Base-by-base conservation (phyloP, 164 flowering plant genomes). In the Vitis riparia region DNA sequence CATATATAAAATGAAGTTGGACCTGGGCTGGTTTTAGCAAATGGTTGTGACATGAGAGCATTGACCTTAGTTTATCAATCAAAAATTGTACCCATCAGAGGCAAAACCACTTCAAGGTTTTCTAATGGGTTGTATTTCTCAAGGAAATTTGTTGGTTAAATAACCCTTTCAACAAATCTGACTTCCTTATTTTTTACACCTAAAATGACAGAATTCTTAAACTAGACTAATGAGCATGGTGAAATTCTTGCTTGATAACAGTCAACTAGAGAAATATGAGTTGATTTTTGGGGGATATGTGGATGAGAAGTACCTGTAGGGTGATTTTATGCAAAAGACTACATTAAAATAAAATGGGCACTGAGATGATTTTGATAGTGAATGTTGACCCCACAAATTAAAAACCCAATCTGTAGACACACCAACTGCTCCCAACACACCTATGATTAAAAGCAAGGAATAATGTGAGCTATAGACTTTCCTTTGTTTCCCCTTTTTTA, bases 381-480 rank as follows among this genome's bases (percentile, higher is more conserved):
- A 65, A 52, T 50, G 52, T 63, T 52, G 77, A 56, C 62, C 71
- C 82, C 75, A 73, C 73, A 64, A 73, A 62, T 55, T 29, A 65
- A 51, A 60, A 71, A 67, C 37, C 37, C 65, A 55, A 63, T 3
- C 69, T 49, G n/a, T 12, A 59, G 68, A 71, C 73, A 71, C 80
- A 76, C 73, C 77, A 71, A 70, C 79, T 70, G 11, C 77, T 73
- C 68, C 72, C 77, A 68, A 58, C 66, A 75, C 63, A 63, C 72
- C 62, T 62, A 75, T 72, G 73, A 78, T 78, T 72, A 71, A 76
- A 74, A 76, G 77, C 69, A 57, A 75, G 59, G 80, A 73, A 74
- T 61, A 67, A 68, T 62, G 71, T 68, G 71, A 67, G 69, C 53
- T 37, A 7, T 8, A 63, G 10, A 67, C 51, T 51, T 55, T 63